Evolutionary conservation across 768 basidiomycete species (phyloP), one percentile per base, ranked within the genome.

Genomic region (Psilocybe sp.): DNA sequence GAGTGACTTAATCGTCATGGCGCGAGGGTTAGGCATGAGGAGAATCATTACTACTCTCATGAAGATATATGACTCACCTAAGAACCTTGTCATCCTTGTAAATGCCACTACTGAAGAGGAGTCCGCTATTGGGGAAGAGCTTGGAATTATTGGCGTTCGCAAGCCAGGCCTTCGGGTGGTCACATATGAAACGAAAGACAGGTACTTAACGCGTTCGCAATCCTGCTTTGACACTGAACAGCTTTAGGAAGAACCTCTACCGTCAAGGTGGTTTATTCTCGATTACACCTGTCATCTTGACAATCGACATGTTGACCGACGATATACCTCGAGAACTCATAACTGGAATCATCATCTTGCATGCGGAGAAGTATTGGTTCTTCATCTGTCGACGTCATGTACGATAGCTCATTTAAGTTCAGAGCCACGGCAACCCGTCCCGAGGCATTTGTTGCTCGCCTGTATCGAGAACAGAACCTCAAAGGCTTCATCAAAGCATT

Each of bases 401-500:
- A 20, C 16, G 41, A 44, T 38, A 35, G 32, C 46, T 44, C 16
- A 49, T 20, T 9, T 43, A 11, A n/a, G 20, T 20, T 4, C 59
- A 94, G 95, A 64, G 89, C 96, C 10, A 91, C 89, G 0, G 80
- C 90, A 2, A 77, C 92, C 1, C 89, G 85, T 19, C 73, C 87
- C 41, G 96, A 98, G 63, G 92, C 94, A 0, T 99, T 98, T 70
- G 91, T 98, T 34, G 87, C 94, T 43, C 83, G 95, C 2, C 72
- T 97, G 2, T 98, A 87, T 63, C 81, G 96, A 37, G 87, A 97
- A 67, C 84, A 87, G 70, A 99, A 98, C 71, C 81, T 78, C 64
- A 76, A 74, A 2, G 96, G 96, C 1, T 99, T 98, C 66, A 73
- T 98, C 56, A 98, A 99, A 67, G 97, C 93, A 0, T 97, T 99